phyloP scores from a whole-genome alignment of 2,329 filamentous ascomycete genomes.

The Aspergillus proliferans region DNA sequence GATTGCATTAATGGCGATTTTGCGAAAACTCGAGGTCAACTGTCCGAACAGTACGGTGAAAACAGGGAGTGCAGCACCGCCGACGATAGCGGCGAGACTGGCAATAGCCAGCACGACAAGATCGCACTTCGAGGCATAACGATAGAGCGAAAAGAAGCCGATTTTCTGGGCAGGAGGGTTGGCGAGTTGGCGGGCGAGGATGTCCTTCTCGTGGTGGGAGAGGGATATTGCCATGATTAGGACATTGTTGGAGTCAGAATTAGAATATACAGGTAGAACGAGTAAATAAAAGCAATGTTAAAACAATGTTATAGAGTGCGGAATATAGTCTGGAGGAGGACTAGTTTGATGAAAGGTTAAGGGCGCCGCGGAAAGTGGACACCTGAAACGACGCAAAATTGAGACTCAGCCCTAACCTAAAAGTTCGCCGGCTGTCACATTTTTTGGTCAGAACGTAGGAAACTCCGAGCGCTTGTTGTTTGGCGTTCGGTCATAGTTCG shows the following conservation, averaged over 20 bases:
- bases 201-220: conserved; percentile 43
- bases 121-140: conserved; percentile 61
- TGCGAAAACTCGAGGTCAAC: conserved; percentile 64
- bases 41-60: conserved; percentile 74
- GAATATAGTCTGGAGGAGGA: too few species aligned
- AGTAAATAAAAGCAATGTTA: too few species aligned
- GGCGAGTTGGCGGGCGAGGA: conserved; percentile 60
- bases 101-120: conserved; percentile 55
- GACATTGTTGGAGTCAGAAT: too few species aligned
- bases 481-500: neutral
- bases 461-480: neutral
- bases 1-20: conserved; percentile 49
- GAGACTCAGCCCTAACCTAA: neutral
- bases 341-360: neutral
- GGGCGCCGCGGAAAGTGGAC: neutral
- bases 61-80: conserved; percentile 66
- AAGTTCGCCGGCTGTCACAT: neutral
- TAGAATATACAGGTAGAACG: too few species aligned
- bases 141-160: conserved; percentile 56
- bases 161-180: conserved; percentile 54
- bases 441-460: neutral
- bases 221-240: neutral
- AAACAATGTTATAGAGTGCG: too few species aligned
- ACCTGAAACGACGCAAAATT: neutral
- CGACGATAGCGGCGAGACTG: conserved; percentile 56